phyloP scores from a whole-genome alignment of 164 flowering plant species.

The Piper longum region DNA sequence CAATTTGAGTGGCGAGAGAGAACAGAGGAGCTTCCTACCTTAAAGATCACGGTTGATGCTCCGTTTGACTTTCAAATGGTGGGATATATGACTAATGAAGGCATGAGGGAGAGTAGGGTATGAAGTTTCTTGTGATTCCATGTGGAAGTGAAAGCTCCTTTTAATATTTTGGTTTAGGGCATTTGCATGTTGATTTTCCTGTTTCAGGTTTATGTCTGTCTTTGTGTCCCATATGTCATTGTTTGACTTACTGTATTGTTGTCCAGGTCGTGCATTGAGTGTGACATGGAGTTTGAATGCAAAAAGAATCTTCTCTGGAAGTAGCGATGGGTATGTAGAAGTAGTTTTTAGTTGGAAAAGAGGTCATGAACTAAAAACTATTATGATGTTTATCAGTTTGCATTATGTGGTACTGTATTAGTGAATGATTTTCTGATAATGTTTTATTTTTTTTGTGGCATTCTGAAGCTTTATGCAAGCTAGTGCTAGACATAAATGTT shows the following conservation, averaged over 20 bases:
- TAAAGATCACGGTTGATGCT: no score
- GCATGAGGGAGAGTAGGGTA: no score
- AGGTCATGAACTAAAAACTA: not conserved
- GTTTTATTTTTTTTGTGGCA: not conserved
- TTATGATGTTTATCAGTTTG: not conserved
- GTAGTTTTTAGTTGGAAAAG: not conserved
- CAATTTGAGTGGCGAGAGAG: no score
- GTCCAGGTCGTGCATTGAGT: conserved; percentile 66
- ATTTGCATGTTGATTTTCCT: not conserved
- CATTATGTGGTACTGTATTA: not conserved
- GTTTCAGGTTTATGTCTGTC: not conserved
- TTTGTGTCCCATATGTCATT: not conserved
- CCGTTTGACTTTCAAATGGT: no score
- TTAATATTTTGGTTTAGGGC: not conserved
- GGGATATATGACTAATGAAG: no score
- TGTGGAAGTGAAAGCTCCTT: no score
- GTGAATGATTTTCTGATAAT: not conserved
- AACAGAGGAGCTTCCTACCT: no score
- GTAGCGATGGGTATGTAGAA: conserved; percentile 86
- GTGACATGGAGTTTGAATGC: conserved; percentile 82
- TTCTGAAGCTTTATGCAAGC: no score
- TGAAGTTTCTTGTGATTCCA: no score
- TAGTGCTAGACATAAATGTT: no score
- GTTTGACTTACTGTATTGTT: not conserved
- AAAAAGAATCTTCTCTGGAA: conserved; percentile 61